Evolutionary conservation across 768 basidiomycete species (phyloP).

Genomic region (Termitomyces eurrhizus): DNA sequence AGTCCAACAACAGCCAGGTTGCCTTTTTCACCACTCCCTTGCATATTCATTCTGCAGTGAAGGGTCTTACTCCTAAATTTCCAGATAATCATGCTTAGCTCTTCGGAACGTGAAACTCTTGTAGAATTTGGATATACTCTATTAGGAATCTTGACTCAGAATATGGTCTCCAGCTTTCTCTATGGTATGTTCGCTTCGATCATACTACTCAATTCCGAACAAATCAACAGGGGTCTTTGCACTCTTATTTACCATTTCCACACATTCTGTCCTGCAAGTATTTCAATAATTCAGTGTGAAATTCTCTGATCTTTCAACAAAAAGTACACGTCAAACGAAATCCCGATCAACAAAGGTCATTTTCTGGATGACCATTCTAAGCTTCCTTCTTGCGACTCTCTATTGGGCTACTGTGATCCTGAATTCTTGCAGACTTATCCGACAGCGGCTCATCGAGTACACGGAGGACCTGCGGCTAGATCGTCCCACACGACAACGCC

Average conservation of each 20-base stretch:
- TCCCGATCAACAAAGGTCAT: background rate
- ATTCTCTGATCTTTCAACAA: background rate
- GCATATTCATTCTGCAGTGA: background rate
- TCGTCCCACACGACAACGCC: background rate
- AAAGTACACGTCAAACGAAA: background rate
- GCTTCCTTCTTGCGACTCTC: slow-evolving; percentile 1
- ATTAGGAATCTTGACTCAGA: background rate
- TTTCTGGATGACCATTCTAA: slow-evolving; percentile 1
- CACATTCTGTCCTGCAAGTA: background rate
- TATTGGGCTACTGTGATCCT: slow-evolving; percentile 3
- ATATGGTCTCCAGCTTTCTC: slow-evolving; percentile 2
- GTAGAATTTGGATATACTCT: background rate
- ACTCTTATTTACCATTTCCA: background rate
- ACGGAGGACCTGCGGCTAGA: background rate
- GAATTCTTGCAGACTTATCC: background rate
- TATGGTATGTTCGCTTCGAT: background rate
- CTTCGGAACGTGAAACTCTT: background rate
- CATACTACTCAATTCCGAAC: background rate
- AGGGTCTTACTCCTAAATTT: background rate
- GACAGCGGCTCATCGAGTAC: background rate
- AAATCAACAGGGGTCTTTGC: background rate
- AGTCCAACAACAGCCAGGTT: background rate
- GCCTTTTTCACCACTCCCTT: background rate
- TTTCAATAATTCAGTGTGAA: background rate
- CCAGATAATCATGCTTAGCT: background rate